Base-by-base conservation (phyloP, 192 early-diverging fungal species). In the Coemansia sp. region DNA sequence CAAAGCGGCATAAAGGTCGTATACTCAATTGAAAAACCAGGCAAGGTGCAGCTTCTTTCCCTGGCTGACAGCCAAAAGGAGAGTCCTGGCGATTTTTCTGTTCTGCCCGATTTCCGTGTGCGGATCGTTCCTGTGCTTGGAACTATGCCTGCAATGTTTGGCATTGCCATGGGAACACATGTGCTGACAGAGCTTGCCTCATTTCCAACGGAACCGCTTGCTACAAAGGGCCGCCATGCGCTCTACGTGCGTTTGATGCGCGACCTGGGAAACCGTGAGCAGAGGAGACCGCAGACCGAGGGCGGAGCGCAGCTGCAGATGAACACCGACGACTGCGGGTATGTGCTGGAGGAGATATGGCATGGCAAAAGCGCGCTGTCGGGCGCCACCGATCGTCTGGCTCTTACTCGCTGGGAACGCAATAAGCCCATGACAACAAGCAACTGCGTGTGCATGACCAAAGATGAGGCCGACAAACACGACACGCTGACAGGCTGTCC, bases 1-100 rank as follows among this genome's bases (percentile, higher is more conserved):
- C 84, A 90, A 36, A 77, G 77, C 49, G 94, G 93, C n/a, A 86
- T 99, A 7, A 71, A 91, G n/a, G 96, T 98, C 0, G 94, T 95
- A 22, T 99, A 96, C 71, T 96, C 94, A 8, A 92, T 92, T 11
- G 97, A 99, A 72, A 97, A 97, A 66, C 96, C 97, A 12, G 93
- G 93, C 60, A 85, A 87, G 54, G 91, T 97, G 39, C 92, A 92
- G 73, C 82, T 99, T 3, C 67, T 97, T n/a, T 94, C 96, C 19
- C 68, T 99, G 64, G 92, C 91, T 9, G 95, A 98, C 58, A 86
- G 86, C 56, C 91, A 90, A 51, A 86, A 90, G 22, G 87, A 90
- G 19, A 89, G 91, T 47, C 92, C 94, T 0, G 92, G 94, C 58
- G 93, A 99, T 54, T 97, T 92, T 67, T 88, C 95, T 11, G 87